Conservation (phyloP, 2,329 filamentous ascomycete genomes). For the Lecanicillium sp. region DNA sequence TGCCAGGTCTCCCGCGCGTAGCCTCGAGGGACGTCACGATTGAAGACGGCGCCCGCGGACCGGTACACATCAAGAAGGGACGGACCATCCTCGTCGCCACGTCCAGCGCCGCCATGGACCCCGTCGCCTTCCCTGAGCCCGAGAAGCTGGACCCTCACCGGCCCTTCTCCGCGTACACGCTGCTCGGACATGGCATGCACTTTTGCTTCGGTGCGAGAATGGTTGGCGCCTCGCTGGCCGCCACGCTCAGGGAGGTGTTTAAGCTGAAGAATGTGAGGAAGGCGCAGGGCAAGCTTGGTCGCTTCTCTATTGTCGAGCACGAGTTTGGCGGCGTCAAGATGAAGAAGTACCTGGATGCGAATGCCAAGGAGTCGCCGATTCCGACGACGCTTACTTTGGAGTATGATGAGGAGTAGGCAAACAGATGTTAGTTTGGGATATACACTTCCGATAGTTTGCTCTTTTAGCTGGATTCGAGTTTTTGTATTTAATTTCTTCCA, state of each 20-base stretch:
- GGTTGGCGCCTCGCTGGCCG: not conserved
- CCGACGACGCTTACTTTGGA: not conserved
- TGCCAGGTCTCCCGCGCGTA: constrained; percentile 49
- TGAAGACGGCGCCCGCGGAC: constrained; percentile 41
- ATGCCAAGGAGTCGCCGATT: not conserved
- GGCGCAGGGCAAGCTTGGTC: not conserved
- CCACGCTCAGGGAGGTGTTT: not conserved
- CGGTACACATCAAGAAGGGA: constrained; percentile 44
- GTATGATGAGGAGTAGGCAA: not conserved
- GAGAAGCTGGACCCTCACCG: constrained; percentile 54
- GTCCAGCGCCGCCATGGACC: constrained; percentile 46
- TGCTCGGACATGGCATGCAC: constrained; percentile 56
- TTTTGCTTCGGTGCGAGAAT: constrained; percentile 43
- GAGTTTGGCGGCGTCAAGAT: not conserved
- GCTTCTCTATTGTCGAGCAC: not conserved
- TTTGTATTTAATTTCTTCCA: no score
- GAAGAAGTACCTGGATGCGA: not conserved
- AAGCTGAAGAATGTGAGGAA: not conserved
- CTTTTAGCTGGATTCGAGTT: no score
- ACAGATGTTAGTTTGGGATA: not conserved
- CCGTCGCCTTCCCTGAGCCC: constrained; percentile 52
- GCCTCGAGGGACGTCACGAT: constrained; percentile 38
- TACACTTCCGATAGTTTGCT: no score
- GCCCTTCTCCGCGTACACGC: constrained; percentile 55
- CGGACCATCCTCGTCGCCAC: constrained; percentile 59